A percentile compares a stretch with the other conserved stretches of the same genome.
These are phyloP conservation scores for Hypoxylon cercidicola DNA, from an alignment of 495 filamentous ascomycete species.

Conservation along the genomic window DNA sequence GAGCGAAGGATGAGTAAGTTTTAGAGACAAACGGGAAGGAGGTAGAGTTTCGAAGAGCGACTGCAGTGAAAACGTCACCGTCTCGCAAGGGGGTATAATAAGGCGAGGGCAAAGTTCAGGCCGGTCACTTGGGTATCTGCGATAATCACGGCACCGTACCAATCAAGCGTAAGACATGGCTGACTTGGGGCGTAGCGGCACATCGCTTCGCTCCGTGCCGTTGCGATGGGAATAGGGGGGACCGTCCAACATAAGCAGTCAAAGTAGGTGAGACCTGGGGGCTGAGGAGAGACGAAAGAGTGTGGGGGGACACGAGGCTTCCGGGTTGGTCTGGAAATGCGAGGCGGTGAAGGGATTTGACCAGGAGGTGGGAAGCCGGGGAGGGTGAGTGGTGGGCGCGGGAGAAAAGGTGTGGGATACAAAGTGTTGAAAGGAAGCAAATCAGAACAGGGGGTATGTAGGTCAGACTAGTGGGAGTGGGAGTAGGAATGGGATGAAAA, in stretches of 20 bases:
- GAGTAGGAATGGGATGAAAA: conserved; percentile 3
- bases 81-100: conserved; percentile 36
- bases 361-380: conserved; percentile 15
- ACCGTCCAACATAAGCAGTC: conserved; percentile 43
- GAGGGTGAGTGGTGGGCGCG: background rate
- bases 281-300: conserved; percentile 33
- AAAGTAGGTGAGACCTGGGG: conserved; percentile 41
- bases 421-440: conserved; percentile 14
- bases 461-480: conserved; percentile 36
- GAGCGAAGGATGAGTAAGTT: conserved; percentile 27
- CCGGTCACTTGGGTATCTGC: conserved; percentile 35
- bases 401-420: conserved; percentile 36
- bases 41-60: conserved; percentile 25
- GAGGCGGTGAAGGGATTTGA: conserved; percentile 41
- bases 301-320: conserved; percentile 44
- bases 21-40: conserved; percentile 32
- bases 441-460: conserved; percentile 29
- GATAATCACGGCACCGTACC: conserved; percentile 35
- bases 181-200: conserved; percentile 41
- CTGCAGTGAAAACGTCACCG: conserved; percentile 38
- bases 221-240: conserved; percentile 37
- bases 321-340: conserved; percentile 38
- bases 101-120: conserved; percentile 29
- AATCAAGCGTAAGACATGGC: conserved; percentile 35
- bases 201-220: conserved; percentile 47